Evolutionary conservation across 768 basidiomycete genomes (phyloP).

Genomic region (Cystofilobasidium capitatum): DNA sequence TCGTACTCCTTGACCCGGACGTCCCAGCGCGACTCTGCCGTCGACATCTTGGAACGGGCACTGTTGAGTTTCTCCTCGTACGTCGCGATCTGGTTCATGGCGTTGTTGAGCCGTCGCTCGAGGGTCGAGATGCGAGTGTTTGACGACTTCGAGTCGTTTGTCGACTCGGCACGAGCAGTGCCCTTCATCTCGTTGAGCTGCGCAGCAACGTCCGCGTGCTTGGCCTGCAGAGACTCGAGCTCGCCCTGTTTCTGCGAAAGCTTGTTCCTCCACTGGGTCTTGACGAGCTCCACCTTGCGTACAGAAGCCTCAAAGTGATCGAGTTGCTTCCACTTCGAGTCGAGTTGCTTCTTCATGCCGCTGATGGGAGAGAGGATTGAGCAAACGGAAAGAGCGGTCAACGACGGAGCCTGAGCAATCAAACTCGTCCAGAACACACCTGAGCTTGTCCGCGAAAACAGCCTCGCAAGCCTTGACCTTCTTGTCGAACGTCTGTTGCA

Average conservation of each 20-base stretch:
- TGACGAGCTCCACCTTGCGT: conserved; percentile 70
- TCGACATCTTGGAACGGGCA: conserved; percentile 60
- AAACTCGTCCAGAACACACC: conserved; percentile 35
- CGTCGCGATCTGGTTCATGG: conserved; percentile 69
- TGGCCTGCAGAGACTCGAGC: conserved; percentile 67
- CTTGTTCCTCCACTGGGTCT: conserved; percentile 72
- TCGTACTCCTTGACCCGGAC: conserved; percentile 91
- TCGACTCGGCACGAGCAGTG: conserved; percentile 55
- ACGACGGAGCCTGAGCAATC: neutral
- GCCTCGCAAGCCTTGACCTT: conserved; percentile 68
- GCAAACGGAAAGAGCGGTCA: neutral
- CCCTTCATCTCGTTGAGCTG: conserved; percentile 59
- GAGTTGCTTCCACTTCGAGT: conserved; percentile 78
- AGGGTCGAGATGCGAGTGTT: conserved; percentile 62
- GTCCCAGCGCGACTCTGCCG: conserved; percentile 83
- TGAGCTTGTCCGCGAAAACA: conserved; percentile 59
- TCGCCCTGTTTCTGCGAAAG: conserved; percentile 78
- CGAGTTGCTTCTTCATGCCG: conserved; percentile 76
- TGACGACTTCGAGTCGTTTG: conserved; percentile 45
- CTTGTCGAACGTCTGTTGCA: conserved; percentile 78
- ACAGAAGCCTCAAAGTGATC: conserved; percentile 84
- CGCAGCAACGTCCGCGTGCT: conserved; percentile 55
- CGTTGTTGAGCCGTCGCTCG: conserved; percentile 74
- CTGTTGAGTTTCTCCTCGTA: conserved; percentile 74
- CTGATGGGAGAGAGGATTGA: conserved; percentile 28